Percentiles rank a stretch among this genome's conserved stretches.
Evolutionary conservation across 129 eudicot species (phyloP).

Genomic region (Tagetes erecta): DNA sequence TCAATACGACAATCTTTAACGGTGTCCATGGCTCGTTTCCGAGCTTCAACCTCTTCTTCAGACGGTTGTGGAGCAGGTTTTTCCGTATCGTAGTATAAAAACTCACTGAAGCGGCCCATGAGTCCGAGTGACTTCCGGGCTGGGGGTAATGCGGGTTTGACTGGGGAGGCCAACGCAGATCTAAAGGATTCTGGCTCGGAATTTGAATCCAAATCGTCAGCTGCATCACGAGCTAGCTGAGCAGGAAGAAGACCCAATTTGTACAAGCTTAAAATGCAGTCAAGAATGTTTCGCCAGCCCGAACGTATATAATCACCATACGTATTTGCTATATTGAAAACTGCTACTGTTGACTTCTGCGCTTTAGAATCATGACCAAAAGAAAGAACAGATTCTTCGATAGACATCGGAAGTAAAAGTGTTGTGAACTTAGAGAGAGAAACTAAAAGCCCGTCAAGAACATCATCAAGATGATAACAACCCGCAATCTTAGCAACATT

Average conservation of each 20-base stretch:
- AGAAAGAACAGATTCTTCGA: conserved; percentile 54
- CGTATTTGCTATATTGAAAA: conserved; percentile 65
- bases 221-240: conserved; percentile 58
- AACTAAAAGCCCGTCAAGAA: conserved; percentile 67
- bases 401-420: conserved; percentile 53
- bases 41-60: conserved; percentile 73
- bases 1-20: conserved; percentile 73
- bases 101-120: conserved; percentile 76
- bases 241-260: conserved; percentile 77
- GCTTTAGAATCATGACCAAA: conserved; percentile 72
- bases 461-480: conserved; percentile 64
- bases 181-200: conserved; percentile 39
- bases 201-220: conserved; percentile 61
- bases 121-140: conserved; percentile 62
- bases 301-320: conserved; percentile 76
- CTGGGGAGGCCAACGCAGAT: conserved; percentile 37
- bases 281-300: conserved; percentile 77
- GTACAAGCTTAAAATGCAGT: conserved; percentile 74
- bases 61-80: conserved; percentile 77
- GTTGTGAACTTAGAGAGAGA: conserved; percentile 77
- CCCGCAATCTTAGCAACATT: conserved; percentile 73
- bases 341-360: conserved; percentile 65
- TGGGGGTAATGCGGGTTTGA: conserved; percentile 38
- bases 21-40: conserved; percentile 59
- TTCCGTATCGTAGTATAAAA: conserved; percentile 67